Evolutionary conservation across 371 early-diverging fungal species (phyloP).

Genomic region (Capillidium heterosporum): DNA sequence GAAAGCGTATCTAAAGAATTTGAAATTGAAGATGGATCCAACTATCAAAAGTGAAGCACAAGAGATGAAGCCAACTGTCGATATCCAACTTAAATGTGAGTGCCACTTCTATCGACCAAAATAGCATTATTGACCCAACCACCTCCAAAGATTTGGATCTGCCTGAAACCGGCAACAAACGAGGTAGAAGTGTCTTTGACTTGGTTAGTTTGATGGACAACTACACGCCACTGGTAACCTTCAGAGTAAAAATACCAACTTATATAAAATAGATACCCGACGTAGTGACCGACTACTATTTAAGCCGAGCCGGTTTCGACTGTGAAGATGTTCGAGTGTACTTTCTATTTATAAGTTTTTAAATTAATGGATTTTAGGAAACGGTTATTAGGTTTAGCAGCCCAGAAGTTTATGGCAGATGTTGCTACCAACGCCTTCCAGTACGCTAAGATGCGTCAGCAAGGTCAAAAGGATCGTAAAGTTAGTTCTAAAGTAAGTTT

Average conservation of each 20-base stretch:
- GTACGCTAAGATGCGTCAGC: slow-evolving; percentile 74
- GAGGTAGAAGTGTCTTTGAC: slow-evolving; percentile 63
- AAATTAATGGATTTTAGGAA: slow-evolving; percentile 27
- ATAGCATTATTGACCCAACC: background rate
- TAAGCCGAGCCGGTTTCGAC: slow-evolving; percentile 83
- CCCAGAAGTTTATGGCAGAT: slow-evolving; percentile 91
- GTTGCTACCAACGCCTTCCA: slow-evolving; percentile 89
- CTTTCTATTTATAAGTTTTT: background rate
- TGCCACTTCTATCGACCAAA: background rate
- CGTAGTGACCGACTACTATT: slow-evolving; percentile 87
- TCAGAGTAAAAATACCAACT: background rate
- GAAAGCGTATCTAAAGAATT: too few relatives aligned
- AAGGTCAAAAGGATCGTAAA: slow-evolving; percentile 29
- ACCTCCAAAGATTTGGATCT: background rate
- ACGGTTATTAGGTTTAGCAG: slow-evolving; percentile 71
- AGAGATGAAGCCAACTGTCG: background rate
- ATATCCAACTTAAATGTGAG: background rate
- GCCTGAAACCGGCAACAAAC: slow-evolving; percentile 8
- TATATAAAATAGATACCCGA: slow-evolving; percentile 65
- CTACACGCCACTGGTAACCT: slow-evolving; percentile 61
- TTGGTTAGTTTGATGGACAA: slow-evolving; percentile 74
- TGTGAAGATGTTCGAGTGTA: slow-evolving; percentile 79
- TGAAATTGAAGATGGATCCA: too few relatives aligned
- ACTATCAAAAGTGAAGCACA: too few relatives aligned
- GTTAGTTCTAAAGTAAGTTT: slow-evolving; percentile 5